A percentile compares a stretch with the other conserved stretches of the same genome.
Conservation (phyloP, 768 basidiomycete genomes). For the Leccinum disarticulatum region DNA sequence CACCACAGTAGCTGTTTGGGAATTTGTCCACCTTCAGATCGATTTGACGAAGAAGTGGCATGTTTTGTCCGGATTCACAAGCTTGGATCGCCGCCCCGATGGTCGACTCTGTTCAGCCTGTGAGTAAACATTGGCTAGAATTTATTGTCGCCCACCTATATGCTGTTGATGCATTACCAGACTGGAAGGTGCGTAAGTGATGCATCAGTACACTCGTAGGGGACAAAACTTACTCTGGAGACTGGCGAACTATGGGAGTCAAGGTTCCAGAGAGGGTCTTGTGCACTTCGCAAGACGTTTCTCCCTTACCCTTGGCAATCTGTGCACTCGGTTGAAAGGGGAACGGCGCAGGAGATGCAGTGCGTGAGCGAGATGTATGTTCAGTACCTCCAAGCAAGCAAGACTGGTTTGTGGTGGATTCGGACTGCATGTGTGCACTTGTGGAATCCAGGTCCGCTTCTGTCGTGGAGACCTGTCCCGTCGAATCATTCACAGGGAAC, state of each 20-base stretch:
- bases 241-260: not conserved
- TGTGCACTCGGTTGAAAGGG: not conserved
- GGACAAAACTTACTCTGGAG: not conserved
- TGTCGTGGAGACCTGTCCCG: not conserved
- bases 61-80: not conserved
- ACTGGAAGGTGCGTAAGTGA: not conserved
- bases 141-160: constrained; percentile 33
- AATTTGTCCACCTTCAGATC: constrained; percentile 65
- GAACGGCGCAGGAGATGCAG: too few species aligned
- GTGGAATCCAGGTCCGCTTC: not conserved
- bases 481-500: not conserved
- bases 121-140: not conserved
- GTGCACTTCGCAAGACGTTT: not conserved
- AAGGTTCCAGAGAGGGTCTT: not conserved
- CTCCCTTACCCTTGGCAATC: not conserved
- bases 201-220: not conserved
- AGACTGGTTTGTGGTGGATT: not conserved
- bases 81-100: not conserved
- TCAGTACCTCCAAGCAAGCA: too few species aligned
- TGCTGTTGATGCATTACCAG: constrained; percentile 36
- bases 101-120: not conserved
- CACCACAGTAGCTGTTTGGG: constrained; percentile 72
- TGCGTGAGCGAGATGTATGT: too few species aligned
- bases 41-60: constrained; percentile 43
- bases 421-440: not conserved